These are phyloP conservation scores for Xylaria venustula DNA, from an alignment of 495 filamentous ascomycete species.

Conservation along the genomic window DNA sequence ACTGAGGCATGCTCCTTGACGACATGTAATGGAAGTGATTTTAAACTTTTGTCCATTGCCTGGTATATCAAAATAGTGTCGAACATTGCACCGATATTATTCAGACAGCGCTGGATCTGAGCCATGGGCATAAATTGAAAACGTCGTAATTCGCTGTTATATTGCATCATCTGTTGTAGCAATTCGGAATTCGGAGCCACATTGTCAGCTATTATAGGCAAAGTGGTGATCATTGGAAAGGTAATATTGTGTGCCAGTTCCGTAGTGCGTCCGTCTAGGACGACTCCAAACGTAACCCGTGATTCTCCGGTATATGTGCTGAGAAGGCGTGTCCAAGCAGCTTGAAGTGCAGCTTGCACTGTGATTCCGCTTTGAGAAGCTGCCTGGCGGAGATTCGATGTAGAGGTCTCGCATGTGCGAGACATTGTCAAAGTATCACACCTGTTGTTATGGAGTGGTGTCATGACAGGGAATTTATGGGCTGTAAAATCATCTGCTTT, in stretches of 20 bases:
- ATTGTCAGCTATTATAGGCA: slow-evolving; percentile 61
- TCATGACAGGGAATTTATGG: slow-evolving; percentile 68
- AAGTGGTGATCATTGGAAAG: slow-evolving; percentile 73
- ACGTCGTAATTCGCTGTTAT: slow-evolving; percentile 59
- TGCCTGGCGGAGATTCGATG: slow-evolving; percentile 47
- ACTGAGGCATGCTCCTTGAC: slow-evolving; percentile 39
- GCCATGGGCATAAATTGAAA: slow-evolving; percentile 68
- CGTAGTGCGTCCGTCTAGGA: slow-evolving; percentile 66
- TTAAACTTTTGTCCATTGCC: slow-evolving; percentile 8
- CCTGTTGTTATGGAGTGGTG: slow-evolving; percentile 52
- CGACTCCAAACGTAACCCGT: slow-evolving; percentile 68
- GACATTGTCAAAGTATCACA: slow-evolving; percentile 38
- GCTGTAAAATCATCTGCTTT: slow-evolving; percentile 50
- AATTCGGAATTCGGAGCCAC: slow-evolving; percentile 52
- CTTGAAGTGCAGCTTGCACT: slow-evolving; percentile 67
- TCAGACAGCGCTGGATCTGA: slow-evolving; percentile 66
- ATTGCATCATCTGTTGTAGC: slow-evolving; percentile 55
- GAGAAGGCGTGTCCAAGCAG: slow-evolving; percentile 70
- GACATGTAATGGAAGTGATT: slow-evolving; percentile 23
- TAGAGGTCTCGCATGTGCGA: slow-evolving; percentile 34
- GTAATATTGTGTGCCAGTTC: slow-evolving; percentile 50
- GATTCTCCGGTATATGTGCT: slow-evolving; percentile 69
- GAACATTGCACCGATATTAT: slow-evolving; percentile 60
- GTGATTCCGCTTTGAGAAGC: slow-evolving; percentile 59
- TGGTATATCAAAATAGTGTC: slow-evolving; percentile 82